Evolutionary conservation across 2,329 filamentous ascomycete genomes (phyloP), one percentile per base, ranked within the genome.

Genomic region (Sclerotiophoma versabilis): DNA sequence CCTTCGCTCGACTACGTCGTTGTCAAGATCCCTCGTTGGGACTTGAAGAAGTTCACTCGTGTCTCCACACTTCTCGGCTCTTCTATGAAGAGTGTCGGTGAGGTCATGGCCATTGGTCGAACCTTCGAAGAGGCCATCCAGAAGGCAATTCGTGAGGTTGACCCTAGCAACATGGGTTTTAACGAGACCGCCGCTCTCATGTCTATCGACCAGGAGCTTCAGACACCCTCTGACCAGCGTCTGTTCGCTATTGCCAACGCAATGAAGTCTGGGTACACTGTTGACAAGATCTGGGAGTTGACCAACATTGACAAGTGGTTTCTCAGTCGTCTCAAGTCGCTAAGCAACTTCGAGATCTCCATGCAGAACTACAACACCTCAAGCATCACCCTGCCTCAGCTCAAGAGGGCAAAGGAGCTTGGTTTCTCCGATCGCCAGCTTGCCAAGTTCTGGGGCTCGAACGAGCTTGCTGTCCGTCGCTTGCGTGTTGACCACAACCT

Each of bases 231-330:
- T 12, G 95, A 99, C 72, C 95, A 98, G 81, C 91, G 95, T 68
- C 84, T 98, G 54, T 98, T 99, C 70, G 95, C 95, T 54, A 96
- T 99, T 68, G 95, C 95, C 64, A 98, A 99, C 70, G 95, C 95
- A 34, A 98, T 99, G 93, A 87, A 93, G 73, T 82, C 89, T 52
- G 95, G 93, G 26, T 99, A 98, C 79, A 89, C 87, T 4, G 93
- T 98, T 29, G 91, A 98, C 72, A 95, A 96, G 79, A 96, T 99
- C 73, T 97, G 93, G 92, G 91, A 97, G 75, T 84, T 98, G 81
- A 99, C 95, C 70, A 92, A 93, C 80, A 99, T 99, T 68, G 95
- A 98, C 80, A 96, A 96, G 77, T 99, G 95, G 95, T 99, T 98
- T 82, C 80, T 99, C 63, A 87, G 86, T 77, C 93, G 92, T 76